Base-by-base conservation (phyloP, 2,329 filamentous ascomycete genomes). In the Cladosporium oxysporum region DNA sequence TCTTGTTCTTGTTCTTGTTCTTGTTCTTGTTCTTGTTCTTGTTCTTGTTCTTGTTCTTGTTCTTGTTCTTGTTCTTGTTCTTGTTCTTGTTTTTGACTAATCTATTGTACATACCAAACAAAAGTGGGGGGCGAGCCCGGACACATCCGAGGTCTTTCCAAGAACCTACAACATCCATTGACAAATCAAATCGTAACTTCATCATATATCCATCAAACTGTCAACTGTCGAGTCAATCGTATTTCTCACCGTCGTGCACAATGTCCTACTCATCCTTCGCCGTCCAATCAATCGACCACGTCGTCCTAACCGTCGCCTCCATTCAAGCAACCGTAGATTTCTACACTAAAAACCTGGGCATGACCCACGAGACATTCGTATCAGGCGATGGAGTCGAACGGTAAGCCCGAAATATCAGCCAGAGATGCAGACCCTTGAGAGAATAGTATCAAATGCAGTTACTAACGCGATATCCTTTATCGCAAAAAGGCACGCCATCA, bases 241-340 rank as follows among this genome's bases (percentile, higher is more conserved):
- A n/a, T 2, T n/a, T 7, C 18, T 6, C 18, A 21, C 2, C 7
- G n/a, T 6, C 37, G 37, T 11, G 1, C 31, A 58, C 5, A 14
- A 58, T 58, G 55, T 41, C 55, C 3, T 14, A 10, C 4, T 16
- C n/a, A 26, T 4, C 55, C 14, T 71, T 75, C 61, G 66, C 72
- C 7, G 74, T 78, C 55, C 73, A 75, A 64, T 82, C 84, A 10
- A 78, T 89, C 16, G 86, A 89, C 74, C 87, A 89, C 69, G 76
- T 89, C 10, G 86, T 89, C 67, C 79, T 89, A 21, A 89, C 87
- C 1, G 85, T 85, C 67, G 77, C 78, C 47, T 81, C 81, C 65
- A 79, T 88, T 5, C 73, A 79, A 5, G 76, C 76, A 11, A 86
- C 84, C 0, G 78, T 83, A 33, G 70, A 78, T 41, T 89, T 86